Evolutionary conservation across 2,329 filamentous ascomycete genomes (phyloP).

Genomic region (Xylariomycetidae sp.): DNA sequence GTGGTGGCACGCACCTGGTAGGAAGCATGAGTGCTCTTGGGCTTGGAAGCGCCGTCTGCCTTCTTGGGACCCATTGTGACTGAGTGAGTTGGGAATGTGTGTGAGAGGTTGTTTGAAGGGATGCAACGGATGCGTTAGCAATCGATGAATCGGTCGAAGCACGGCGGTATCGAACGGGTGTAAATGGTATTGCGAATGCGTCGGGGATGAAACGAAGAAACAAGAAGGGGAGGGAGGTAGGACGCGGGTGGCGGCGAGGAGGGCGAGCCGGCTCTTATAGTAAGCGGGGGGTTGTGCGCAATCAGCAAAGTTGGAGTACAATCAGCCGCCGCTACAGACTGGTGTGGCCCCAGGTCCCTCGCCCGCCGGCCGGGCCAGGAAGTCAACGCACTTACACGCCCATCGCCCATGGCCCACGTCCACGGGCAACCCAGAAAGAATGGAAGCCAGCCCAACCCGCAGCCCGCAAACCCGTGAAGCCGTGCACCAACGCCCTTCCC

Average conservation of each 20-base stretch:
- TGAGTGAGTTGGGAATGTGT: constrained; percentile 13
- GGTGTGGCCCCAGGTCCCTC: constrained; percentile 1
- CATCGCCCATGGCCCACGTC: no score
- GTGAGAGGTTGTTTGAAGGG: constrained; percentile 8
- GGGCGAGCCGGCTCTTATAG: constrained; percentile 56
- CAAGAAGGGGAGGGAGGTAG: constrained; percentile 34
- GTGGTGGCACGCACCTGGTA: constrained; percentile 47
- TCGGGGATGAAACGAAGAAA: constrained; percentile 26
- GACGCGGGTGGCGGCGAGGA: constrained; percentile 45
- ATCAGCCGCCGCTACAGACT: constrained; percentile 15
- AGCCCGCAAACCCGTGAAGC: neutral
- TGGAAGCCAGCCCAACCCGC: constrained; percentile 2
- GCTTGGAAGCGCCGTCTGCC: constrained; percentile 42
- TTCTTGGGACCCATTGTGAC: constrained; percentile 56
- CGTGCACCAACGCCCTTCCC: no score
- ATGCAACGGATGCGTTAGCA: constrained; percentile 11
- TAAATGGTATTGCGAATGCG: constrained; percentile 9
- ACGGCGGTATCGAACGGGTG: constrained; percentile 20
- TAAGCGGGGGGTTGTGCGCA: constrained; percentile 40
- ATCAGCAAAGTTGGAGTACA: constrained; percentile 42
- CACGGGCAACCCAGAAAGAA: no score
- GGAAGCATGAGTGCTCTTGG: constrained; percentile 47
- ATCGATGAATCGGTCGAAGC: constrained; percentile 19
- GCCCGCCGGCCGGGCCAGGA: no score
- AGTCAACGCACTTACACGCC: no score